Base-by-base conservation (phyloP, 2,329 filamentous ascomycete species). In the Fusarium subglutinans region DNA sequence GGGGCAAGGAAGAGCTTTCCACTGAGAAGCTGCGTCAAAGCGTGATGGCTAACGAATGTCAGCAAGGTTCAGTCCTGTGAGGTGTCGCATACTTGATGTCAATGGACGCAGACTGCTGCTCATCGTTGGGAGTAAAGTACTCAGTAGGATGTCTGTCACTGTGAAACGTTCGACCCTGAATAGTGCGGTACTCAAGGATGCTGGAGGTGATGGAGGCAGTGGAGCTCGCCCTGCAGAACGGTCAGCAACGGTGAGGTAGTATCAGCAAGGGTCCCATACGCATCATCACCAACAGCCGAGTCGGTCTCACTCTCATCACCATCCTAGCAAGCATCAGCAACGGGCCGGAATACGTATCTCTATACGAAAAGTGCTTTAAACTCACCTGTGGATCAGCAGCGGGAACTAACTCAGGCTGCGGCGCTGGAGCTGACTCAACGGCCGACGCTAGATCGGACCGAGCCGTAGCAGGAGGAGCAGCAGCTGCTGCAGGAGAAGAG, bases 91-190 rank as follows among this genome's bases (percentile, higher is more conserved):
- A 75, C 76, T 73, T 77, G 41, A 77, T 77, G 35, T 77, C 76
- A 17, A 77, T 77, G 26, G 76, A 77, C 3, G 68, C 67, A 10
- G 75, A 72, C 51, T 77, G 76, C 55, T 76, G 72, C 26, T 78
- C 72, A 26, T 78, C 76, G 20, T 78, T 78, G 15, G 74, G 76
- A 15, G 73, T 74, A 30, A 77, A 76, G 48, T 78, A 78, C 44
- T 77, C 76, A 1, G 66, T 75, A 14, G 64, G 64, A 17, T 76
- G 73, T n/a, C 64, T 55, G 8, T 77, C 76, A 18, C 76, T 78
- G 22, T 78, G 76, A 22, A 74, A 76, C 1, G 76, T 77, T 3
- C 76, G 72, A 9, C 76, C 76, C 28, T 75, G 73, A 1, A 77
- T 72, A 20, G 66, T 74, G 18, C 76, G 76, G 47, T 77, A 77